These are phyloP conservation scores for Rasamsonia emersonii DNA, from an alignment of 2,329 filamentous ascomycete species.

Conservation along the genomic window DNA sequence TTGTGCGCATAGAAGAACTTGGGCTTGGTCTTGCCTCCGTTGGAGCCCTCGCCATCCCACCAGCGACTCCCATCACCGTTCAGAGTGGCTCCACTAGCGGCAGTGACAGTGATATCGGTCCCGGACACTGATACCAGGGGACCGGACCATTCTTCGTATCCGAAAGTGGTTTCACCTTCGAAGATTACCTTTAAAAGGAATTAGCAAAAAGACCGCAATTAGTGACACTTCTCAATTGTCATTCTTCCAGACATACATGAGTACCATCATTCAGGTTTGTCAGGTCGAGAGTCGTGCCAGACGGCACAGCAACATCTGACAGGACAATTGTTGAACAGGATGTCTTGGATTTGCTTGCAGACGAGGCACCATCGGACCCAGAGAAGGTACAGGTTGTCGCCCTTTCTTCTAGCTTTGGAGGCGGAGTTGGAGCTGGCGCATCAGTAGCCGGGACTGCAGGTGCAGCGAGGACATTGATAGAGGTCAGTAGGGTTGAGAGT, in stretches of 20 bases:
- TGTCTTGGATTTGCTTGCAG: conserved; percentile 16
- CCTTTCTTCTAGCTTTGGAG: conserved; percentile 4
- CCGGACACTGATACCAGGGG: conserved; percentile 56
- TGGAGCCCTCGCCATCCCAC: conserved; percentile 55
- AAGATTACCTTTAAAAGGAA: conserved; percentile 47
- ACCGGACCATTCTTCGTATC: conserved; percentile 56
- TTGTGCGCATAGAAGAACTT: conserved; percentile 50
- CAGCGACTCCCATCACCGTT: conserved; percentile 49
- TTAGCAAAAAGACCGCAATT: too few species aligned
- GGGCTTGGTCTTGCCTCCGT: conserved; percentile 56
- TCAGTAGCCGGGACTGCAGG: too few species aligned
- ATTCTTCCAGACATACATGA: too few species aligned
- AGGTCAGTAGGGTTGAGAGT: too few species aligned
- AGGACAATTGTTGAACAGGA: conserved; percentile 27
- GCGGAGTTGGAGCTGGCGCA: conserved; percentile 2
- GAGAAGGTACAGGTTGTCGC: conserved; percentile 17
- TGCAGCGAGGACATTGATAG: too few species aligned
- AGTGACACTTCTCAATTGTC: too few species aligned
- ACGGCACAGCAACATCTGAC: conserved; percentile 24
- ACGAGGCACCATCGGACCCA: conserved; percentile 11
- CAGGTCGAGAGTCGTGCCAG: conserved; percentile 27
- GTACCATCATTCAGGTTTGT: conserved; percentile 22
- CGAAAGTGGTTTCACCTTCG: conserved; percentile 58
- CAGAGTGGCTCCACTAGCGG: conserved; percentile 44
- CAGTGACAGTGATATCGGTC: conserved; percentile 45